Conservation (phyloP, 2,329 filamentous ascomycete species). For the Microthyrium microscopicum region DNA sequence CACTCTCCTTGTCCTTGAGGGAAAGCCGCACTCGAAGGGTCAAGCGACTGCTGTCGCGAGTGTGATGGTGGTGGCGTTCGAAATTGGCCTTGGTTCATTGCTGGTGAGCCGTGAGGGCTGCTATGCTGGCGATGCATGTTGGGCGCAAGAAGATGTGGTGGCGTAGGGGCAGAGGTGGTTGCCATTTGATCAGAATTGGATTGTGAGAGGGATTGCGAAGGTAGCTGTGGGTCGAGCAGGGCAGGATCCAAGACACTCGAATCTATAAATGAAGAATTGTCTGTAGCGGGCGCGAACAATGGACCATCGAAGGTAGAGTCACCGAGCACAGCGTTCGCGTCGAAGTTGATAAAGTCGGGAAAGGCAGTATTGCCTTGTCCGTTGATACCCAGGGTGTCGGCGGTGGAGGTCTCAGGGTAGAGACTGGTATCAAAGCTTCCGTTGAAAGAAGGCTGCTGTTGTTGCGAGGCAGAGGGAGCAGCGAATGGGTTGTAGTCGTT, state of each 20-base stretch:
- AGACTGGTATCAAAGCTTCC: too few species aligned
- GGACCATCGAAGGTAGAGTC: slow-evolving; percentile 5
- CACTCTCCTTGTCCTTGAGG: slow-evolving; percentile 39
- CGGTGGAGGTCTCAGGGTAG: too few species aligned
- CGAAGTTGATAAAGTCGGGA: slow-evolving; percentile 2
- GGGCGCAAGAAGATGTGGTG: slow-evolving; percentile 39
- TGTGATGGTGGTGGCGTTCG: slow-evolving; percentile 37
- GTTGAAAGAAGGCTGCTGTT: neutral
- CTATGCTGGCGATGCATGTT: slow-evolving; percentile 34
- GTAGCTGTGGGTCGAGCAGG: slow-evolving; percentile 10
- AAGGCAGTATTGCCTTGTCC: slow-evolving; percentile 6
- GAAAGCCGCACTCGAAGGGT: slow-evolving; percentile 43
- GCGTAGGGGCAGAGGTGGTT: slow-evolving; percentile 32
- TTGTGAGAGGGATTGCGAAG: slow-evolving; percentile 28
- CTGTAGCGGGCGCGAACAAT: slow-evolving; percentile 2
- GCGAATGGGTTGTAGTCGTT: neutral
- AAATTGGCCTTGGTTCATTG: slow-evolving; percentile 34
- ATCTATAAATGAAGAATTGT: neutral
- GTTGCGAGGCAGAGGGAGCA: neutral
- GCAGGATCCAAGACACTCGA: slow-evolving; percentile 8
- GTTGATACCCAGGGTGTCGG: neutral
- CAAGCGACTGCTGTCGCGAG: slow-evolving; percentile 43
- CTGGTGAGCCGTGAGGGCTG: slow-evolving; percentile 36
- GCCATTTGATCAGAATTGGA: slow-evolving; percentile 35
- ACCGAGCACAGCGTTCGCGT: slow-evolving; percentile 1